Percentiles rank a stretch among this genome's conserved stretches.
phyloP scores from a whole-genome alignment of 2,329 filamentous ascomycete genomes.

The Aspergillus sp. region DNA sequence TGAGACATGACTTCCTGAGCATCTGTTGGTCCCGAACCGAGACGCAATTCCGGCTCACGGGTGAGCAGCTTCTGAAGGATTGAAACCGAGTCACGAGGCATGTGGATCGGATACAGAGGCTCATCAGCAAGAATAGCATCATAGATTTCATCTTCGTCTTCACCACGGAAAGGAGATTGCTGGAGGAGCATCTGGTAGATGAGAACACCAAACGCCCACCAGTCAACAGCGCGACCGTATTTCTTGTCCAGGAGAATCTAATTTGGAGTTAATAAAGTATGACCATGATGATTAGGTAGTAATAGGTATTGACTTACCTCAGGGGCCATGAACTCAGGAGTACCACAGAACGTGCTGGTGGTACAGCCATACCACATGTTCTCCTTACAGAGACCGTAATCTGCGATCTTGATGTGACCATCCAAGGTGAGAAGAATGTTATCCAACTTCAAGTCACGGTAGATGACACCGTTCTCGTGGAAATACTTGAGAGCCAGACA shows the following conservation, averaged over 20 bases:
- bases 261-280: conserved; percentile 14
- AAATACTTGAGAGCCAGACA: conserved; percentile 97
- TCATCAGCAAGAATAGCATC: conserved; percentile 97
- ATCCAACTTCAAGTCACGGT: conserved; percentile 72
- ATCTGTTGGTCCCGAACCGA: conserved; percentile 92
- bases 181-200: conserved; percentile 99
- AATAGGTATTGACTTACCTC: conserved; percentile 55
- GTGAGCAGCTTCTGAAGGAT: conserved; percentile 97
- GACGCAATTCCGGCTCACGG: conserved; percentile 83
- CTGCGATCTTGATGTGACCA: conserved; percentile 96
- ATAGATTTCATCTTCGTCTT: conserved; percentile 99
- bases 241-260: conserved; percentile 97
- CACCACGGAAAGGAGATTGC: conserved; percentile 95
- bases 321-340: conserved; percentile 99
- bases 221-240: conserved; percentile 93
- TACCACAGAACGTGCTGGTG: conserved; percentile 97
- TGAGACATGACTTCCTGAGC: conserved; percentile 99
- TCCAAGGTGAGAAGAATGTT: conserved; percentile 92
- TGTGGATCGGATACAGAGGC: conserved; percentile 95
- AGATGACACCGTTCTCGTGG: conserved; percentile 98
- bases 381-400: conserved; percentile 98
- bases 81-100: conserved; percentile 95
- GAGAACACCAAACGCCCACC: conserved; percentile 98
- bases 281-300: not conserved
- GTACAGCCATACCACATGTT: conserved; percentile 99